These are phyloP conservation scores for Pythium brassicae DNA, from an alignment of 352 stramenopile species.

Conservation along the genomic window DNA sequence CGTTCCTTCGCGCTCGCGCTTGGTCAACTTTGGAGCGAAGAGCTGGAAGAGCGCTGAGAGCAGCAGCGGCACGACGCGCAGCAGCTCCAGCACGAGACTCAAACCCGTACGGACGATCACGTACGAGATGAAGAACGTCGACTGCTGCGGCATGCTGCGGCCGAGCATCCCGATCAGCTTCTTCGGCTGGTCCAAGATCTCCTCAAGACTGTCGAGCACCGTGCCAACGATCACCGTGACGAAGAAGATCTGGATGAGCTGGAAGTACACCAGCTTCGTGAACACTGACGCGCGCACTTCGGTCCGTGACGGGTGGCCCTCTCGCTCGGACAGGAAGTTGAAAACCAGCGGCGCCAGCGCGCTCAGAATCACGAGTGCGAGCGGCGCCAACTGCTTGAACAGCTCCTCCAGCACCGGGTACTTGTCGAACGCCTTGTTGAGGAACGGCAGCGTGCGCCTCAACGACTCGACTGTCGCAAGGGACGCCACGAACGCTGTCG, in stretches of 20 bases:
- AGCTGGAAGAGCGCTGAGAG: constrained; percentile 45
- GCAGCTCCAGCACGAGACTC: constrained; percentile 50
- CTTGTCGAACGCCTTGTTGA: constrained; percentile 58
- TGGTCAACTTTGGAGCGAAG: constrained; percentile 57
- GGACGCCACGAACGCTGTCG: constrained; percentile 71
- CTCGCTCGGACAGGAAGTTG: constrained; percentile 49
- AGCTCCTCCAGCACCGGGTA: constrained; percentile 55
- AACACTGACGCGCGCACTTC: constrained; percentile 64
- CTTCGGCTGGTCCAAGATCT: constrained; percentile 71
- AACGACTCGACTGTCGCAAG: constrained; percentile 68
- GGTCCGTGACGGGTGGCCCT: constrained; percentile 66
- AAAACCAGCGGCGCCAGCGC: constrained; percentile 66
- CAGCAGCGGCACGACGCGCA: constrained; percentile 50
- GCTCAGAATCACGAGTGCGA: constrained; percentile 55
- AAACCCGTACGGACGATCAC: constrained; percentile 69
- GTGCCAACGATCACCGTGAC: constrained; percentile 74
- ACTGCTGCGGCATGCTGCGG: constrained; percentile 71
- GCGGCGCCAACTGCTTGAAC: constrained; percentile 67
- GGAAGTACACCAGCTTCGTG: constrained; percentile 77
- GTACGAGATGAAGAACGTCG: constrained; percentile 84
- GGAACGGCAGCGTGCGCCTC: constrained; percentile 47
- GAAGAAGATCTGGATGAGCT: constrained; percentile 82
- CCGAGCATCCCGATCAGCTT: constrained; percentile 67
- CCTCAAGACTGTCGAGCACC: constrained; percentile 66
- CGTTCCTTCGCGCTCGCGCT: constrained; percentile 38